Conservation (phyloP, 2,329 filamentous ascomycete species). For the Dothidotthia symphoricarpi region DNA sequence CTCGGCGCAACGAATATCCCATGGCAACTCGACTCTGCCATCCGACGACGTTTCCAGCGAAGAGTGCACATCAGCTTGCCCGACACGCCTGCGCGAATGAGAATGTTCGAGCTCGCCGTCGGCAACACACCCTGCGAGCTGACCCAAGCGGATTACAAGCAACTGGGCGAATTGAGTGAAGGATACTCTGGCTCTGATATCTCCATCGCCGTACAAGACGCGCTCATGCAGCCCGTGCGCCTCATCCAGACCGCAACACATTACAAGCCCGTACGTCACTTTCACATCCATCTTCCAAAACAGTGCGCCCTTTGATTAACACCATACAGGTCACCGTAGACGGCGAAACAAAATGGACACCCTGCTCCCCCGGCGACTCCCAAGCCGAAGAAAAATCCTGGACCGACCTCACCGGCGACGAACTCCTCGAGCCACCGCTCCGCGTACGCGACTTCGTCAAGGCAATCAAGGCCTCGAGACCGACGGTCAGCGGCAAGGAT, state of each 20-base stretch:
- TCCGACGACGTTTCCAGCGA: constrained; percentile 91
- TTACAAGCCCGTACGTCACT: constrained; percentile 88
- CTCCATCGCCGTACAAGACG: constrained; percentile 89
- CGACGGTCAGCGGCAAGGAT: constrained; percentile 87
- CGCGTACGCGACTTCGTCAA: constrained; percentile 90
- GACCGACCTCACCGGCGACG: constrained; percentile 79
- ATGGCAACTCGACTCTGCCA: constrained; percentile 96
- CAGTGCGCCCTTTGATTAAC: constrained; percentile 1
- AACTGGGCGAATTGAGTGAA: constrained; percentile 77
- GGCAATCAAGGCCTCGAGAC: constrained; percentile 81
- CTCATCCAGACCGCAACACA: constrained; percentile 98
- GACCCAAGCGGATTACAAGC: constrained; percentile 71
- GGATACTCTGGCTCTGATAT: constrained; percentile 98
- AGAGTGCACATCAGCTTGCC: constrained; percentile 94
- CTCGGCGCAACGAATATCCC: constrained; percentile 97
- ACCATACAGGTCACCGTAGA: constrained; percentile 65
- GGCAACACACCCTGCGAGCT: constrained; percentile 88
- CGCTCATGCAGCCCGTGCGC: constrained; percentile 93
- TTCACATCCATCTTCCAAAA: too few species aligned
- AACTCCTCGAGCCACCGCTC: constrained; percentile 81
- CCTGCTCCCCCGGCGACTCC: constrained; percentile 87
- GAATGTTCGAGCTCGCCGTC: constrained; percentile 95
- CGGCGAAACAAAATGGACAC: constrained; percentile 67
- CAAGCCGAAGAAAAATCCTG: constrained; percentile 92
- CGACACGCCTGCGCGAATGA: constrained; percentile 80